These are phyloP conservation scores for Saturnispora silvae DNA, from an alignment of 805 yeast genomes.

Conservation along the genomic window DNA sequence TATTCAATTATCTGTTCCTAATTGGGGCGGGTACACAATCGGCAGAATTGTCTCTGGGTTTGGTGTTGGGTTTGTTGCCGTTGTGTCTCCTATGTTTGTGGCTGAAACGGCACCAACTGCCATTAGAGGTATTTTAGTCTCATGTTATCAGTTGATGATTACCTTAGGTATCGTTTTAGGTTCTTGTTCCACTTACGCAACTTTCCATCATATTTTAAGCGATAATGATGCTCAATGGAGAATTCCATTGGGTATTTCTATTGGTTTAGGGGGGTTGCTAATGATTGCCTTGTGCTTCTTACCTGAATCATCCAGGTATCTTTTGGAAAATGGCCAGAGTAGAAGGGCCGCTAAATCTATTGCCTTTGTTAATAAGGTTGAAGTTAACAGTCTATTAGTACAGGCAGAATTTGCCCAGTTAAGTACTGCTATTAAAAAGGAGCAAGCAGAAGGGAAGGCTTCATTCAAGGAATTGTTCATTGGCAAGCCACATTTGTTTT, in stretches of 20 bases:
- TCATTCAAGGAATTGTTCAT: slow-evolving; percentile 53
- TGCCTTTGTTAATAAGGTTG: slow-evolving; percentile 51
- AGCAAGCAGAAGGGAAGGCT: slow-evolving; percentile 53
- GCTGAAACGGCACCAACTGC: slow-evolving; percentile 89
- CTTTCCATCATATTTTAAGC: slow-evolving; percentile 54
- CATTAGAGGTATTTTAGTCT: slow-evolving; percentile 84
- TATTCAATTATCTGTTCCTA: slow-evolving; percentile 45
- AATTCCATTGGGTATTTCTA: slow-evolving; percentile 77
- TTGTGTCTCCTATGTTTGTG: slow-evolving; percentile 88
- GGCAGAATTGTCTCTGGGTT: slow-evolving; percentile 92
- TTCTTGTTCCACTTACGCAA: slow-evolving; percentile 77
- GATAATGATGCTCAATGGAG: slow-evolving; percentile 61
- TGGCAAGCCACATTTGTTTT: slow-evolving; percentile 55
- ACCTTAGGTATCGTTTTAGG: slow-evolving; percentile 95
- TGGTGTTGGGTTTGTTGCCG: slow-evolving; percentile 92
- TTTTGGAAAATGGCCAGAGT: slow-evolving; percentile 56
- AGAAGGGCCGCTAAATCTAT: slow-evolving; percentile 54
- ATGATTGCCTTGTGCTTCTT: slow-evolving; percentile 66
- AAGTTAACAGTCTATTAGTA: slow-evolving; percentile 54
- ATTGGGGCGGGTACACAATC: slow-evolving; percentile 73
- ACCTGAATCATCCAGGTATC: slow-evolving; percentile 92
- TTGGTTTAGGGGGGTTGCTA: slow-evolving; percentile 79
- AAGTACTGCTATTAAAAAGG: slow-evolving; percentile 27
- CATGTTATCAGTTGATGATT: slow-evolving; percentile 77
- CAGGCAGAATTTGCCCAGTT: slow-evolving; percentile 34